Percentiles rank a stretch among this genome's conserved stretches.
phyloP scores from a whole-genome alignment of 2,329 filamentous ascomycete genomes.

The Penicillium sp. region DNA sequence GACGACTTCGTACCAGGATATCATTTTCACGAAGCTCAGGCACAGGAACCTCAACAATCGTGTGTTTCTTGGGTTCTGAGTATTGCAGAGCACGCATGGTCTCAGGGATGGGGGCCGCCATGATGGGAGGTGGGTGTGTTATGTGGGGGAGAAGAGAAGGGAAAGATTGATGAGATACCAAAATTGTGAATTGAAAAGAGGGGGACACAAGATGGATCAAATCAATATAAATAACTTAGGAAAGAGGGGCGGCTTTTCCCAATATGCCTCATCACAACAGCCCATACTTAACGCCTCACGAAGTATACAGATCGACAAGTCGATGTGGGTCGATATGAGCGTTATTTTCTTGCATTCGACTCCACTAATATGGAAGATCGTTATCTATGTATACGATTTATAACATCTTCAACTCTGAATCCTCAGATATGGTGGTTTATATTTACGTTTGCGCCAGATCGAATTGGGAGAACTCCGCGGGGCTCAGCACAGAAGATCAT shows the following conservation, averaged over 20 bases:
- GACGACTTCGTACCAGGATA: constrained; percentile 9
- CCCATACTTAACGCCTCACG: background rate
- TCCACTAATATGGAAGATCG: background rate
- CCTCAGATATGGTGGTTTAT: background rate
- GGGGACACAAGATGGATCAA: background rate
- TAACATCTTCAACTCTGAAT: background rate
- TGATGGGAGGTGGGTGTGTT: background rate
- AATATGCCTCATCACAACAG: background rate
- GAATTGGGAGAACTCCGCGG: background rate
- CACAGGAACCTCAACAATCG: constrained; percentile 15
- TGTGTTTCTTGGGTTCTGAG: constrained; percentile 12
- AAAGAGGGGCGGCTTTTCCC: background rate
- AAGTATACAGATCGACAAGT: background rate
- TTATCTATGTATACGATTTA: background rate
- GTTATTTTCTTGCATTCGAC: constrained; percentile 1
- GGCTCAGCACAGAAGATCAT: background rate
- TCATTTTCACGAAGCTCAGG: constrained; percentile 17
- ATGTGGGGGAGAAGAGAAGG: background rate
- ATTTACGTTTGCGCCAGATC: constrained; percentile 1
- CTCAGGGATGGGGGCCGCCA: constrained; percentile 11
- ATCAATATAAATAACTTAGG: background rate
- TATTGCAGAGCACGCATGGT: constrained; percentile 19
- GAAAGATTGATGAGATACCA: background rate
- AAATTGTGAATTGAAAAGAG: background rate
- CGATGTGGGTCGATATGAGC: constrained; percentile 1